Evolutionary conservation across 2,329 filamentous ascomycete species (phyloP), one percentile per base, ranked within the genome.

Genomic region (Mariannaea elegans): DNA sequence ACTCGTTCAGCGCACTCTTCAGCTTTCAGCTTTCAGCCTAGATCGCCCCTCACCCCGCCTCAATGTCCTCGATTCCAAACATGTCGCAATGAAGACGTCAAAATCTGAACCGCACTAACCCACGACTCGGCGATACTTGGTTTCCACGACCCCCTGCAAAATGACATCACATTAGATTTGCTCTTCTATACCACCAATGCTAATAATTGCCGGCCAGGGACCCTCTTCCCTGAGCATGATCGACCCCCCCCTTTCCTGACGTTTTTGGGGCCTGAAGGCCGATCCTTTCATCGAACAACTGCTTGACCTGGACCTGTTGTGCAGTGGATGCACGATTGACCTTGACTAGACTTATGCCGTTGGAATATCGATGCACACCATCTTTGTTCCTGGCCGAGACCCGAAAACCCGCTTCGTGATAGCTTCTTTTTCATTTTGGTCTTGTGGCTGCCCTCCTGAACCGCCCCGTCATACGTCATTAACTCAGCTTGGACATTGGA

Each of bases 381-480:
- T 39, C 14, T 19, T 9, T 18, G 36, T 16, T 13, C 16, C 36
- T 39, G 19, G 19, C 12, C 16, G 18, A 23, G 18, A 4, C 13
- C 38, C 18, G 7, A 41, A 13, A 23, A 42, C 12, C 16, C 38
- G 7, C 38, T 23, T 16, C 38, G 21, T 41, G 38, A 41, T 23
- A 8, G 8, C 8, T 36, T 36, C 32, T n/a, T 5, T 36, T n/a
- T n/a, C 14, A n/a, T 7, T 12, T 13, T 7, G 2, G 19, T 19
- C 18, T 24, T 16, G n/a, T 7, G 24, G 7, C 21, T 44, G n/a
- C 19, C 14, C 41, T 14, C 24, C 14, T 27, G n/a, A 14, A 12
- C 23, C 51, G 59, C 66, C 66, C 66, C 65, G 68, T 65, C 59
- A 47, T 61, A 68, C 66, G 66, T 69, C 66, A 69, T 69, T 56